Percentiles rank a stretch among this genome's conserved stretches.
Conservation (phyloP, 2,329 filamentous ascomycete species). For the Colletotrichum liaoningense region DNA sequence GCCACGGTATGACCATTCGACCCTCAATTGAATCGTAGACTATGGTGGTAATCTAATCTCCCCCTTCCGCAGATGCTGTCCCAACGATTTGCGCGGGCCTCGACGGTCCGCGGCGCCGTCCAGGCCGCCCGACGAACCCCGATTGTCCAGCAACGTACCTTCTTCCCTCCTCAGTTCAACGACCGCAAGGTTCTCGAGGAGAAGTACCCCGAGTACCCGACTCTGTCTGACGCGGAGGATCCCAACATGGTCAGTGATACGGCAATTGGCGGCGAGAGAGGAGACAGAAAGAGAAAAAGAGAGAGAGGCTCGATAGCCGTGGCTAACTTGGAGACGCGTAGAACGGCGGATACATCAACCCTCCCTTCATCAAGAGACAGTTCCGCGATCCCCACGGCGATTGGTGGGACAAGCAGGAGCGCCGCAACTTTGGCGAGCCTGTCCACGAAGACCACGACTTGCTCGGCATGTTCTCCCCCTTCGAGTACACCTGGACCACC, state of each 20-base stretch:
- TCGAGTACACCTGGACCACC: conserved; percentile 87
- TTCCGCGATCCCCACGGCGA: conserved; percentile 92
- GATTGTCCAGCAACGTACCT: conserved; percentile 67
- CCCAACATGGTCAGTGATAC: conserved; percentile 71
- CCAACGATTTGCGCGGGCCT: conserved; percentile 66
- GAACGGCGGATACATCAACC: conserved; percentile 89
- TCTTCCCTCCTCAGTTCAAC: conserved; percentile 62
- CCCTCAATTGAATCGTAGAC: neutral
- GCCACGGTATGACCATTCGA: conserved; percentile 46
- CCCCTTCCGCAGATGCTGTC: conserved; percentile 65
- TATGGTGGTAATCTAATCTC: neutral
- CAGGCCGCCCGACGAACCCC: conserved; percentile 62
- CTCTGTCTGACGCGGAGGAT: conserved; percentile 69
- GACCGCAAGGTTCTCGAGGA: conserved; percentile 60
- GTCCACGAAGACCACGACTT: conserved; percentile 97
- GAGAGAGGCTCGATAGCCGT: neutral
- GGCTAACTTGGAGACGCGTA: conserved; percentile 51
- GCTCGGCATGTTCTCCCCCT: conserved; percentile 87
- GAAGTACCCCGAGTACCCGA: conserved; percentile 62
- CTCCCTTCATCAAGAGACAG: conserved; percentile 83
- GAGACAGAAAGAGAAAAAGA: too few relatives aligned
- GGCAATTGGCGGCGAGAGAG: neutral
- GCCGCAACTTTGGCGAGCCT: conserved; percentile 95
- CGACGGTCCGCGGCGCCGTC: conserved; percentile 55
- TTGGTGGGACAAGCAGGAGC: conserved; percentile 98